Percentiles rank a stretch among this genome's conserved stretches.
Conservation (phyloP, 2,329 filamentous ascomycete species). For the Chrysoporthe puriensis region DNA sequence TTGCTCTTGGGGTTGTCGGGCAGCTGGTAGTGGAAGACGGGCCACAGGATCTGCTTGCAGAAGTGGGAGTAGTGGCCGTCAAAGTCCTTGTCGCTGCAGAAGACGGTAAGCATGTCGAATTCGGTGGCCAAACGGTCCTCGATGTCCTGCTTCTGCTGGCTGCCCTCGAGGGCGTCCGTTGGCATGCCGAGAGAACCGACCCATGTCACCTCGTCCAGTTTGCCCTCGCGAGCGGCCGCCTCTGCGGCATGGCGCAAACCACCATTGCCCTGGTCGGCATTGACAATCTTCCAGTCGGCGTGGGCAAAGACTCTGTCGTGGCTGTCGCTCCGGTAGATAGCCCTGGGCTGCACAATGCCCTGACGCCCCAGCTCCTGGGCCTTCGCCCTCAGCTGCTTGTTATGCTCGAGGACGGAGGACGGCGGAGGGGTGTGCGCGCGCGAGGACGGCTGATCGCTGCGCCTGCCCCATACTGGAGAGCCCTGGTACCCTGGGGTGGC, state of each 20-base stretch:
- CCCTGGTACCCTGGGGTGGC: conserved; percentile 72
- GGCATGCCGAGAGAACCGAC: conserved; percentile 94
- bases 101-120: conserved; percentile 81
- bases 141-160: conserved; percentile 79
- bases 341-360: conserved; percentile 59
- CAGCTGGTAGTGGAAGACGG: conserved; percentile 97
- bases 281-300: conserved; percentile 82
- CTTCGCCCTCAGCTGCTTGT: conserved; percentile 56
- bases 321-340: conserved; percentile 60
- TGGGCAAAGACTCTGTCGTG: conserved; percentile 73
- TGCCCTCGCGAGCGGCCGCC: conserved; percentile 71
- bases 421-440: conserved; percentile 70
- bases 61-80: conserved; percentile 95
- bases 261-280: conserved; percentile 89
- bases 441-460: conserved; percentile 78
- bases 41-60: conserved; percentile 97
- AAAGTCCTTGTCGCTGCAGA: conserved; percentile 87
- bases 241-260: conserved; percentile 87
- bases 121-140: conserved; percentile 80
- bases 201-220: conserved; percentile 78
- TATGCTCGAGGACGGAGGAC: conserved; percentile 75
- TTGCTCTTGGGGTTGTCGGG: conserved; percentile 98
- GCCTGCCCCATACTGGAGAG: conserved; percentile 75
- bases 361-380: conserved; percentile 60
- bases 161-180: conserved; percentile 78